Evolutionary conservation across 2,329 filamentous ascomycete species (phyloP).

Genomic region (Venturia aucupariae): DNA sequence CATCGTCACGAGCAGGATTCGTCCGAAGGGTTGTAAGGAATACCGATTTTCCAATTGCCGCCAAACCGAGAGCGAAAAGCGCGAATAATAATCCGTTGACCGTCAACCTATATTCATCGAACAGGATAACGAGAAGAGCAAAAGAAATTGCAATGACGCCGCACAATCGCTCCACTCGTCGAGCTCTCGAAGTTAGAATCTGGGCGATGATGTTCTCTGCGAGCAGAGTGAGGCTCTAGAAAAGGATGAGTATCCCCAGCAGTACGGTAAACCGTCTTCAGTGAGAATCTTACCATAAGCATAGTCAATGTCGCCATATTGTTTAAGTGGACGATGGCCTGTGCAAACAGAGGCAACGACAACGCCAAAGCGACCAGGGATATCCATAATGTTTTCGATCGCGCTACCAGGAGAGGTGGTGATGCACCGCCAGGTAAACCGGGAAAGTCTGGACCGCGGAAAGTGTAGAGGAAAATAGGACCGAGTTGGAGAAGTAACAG

Average conservation of each 20-base stretch:
- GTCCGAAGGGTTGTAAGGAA: not conserved
- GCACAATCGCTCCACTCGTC: not conserved
- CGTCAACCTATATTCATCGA: slow-evolving; percentile 23
- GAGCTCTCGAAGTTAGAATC: slow-evolving; percentile 15
- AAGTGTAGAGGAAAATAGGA: not conserved
- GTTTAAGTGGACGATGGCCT: slow-evolving; percentile 25
- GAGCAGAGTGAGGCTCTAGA: not conserved
- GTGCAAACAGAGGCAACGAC: slow-evolving; percentile 21
- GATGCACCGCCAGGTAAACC: not conserved
- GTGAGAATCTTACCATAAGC: slow-evolving; percentile 21
- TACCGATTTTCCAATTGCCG: slow-evolving; percentile 19
- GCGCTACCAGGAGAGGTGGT: not conserved
- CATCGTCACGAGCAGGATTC: not conserved
- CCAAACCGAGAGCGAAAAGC: slow-evolving; percentile 18
- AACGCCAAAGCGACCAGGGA: slow-evolving; percentile 15
- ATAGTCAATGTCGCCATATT: slow-evolving; percentile 25
- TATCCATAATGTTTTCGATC: not conserved
- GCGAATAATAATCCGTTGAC: slow-evolving; percentile 20
- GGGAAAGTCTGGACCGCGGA: not conserved
- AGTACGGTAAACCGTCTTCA: not conserved
- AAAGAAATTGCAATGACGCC: slow-evolving; percentile 15
- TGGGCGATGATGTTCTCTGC: slow-evolving; percentile 3
- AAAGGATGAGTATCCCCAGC: not conserved
- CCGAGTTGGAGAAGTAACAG: not conserved
- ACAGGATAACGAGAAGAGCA: slow-evolving; percentile 19